Evolutionary conservation across 106 monocot species (phyloP).

Genomic region (Posidonia australis): DNA sequence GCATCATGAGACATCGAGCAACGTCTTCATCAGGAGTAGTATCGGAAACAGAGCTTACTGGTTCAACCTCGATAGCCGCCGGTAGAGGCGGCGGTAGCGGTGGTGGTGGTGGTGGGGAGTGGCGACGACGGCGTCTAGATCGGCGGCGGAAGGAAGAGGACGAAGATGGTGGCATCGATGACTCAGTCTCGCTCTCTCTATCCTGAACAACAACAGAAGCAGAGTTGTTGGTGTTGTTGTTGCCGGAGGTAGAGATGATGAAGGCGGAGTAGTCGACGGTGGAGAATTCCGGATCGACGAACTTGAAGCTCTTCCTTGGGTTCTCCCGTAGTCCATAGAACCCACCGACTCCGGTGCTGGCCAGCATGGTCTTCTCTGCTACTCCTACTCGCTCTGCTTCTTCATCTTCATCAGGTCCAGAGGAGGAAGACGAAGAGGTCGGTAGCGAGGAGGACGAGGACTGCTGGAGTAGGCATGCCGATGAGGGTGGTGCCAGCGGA

Average conservation of each 20-base stretch:
- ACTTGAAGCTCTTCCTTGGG: constrained; percentile 23
- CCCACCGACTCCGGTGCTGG: neutral
- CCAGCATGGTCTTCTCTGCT: neutral
- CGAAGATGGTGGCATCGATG: constrained; percentile 1
- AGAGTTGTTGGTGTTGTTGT: neutral
- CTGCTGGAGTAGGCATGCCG: too few species aligned
- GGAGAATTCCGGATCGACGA: constrained; percentile 25
- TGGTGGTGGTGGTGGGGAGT: neutral
- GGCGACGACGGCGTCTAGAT: constrained; percentile 9
- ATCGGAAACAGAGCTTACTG: constrained; percentile 25
- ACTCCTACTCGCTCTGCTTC: neutral
- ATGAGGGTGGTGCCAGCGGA: neutral
- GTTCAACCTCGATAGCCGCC: constrained; percentile 1
- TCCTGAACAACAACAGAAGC: constrained; percentile 12
- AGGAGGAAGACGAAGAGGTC: constrained; percentile 7
- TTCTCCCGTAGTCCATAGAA: constrained; percentile 20
- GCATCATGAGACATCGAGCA: constrained; percentile 19
- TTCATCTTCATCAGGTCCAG: neutral
- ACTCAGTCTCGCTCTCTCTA: constrained; percentile 26
- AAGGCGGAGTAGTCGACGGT: constrained; percentile 1
- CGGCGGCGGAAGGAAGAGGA: constrained; percentile 6
- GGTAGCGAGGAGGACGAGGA: too few species aligned
- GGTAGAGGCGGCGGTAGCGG: neutral
- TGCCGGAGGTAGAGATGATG: neutral
- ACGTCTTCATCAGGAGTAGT: constrained; percentile 23